Conservation (phyloP, 2,329 filamentous ascomycete species). For the Fusarium sp. region DNA sequence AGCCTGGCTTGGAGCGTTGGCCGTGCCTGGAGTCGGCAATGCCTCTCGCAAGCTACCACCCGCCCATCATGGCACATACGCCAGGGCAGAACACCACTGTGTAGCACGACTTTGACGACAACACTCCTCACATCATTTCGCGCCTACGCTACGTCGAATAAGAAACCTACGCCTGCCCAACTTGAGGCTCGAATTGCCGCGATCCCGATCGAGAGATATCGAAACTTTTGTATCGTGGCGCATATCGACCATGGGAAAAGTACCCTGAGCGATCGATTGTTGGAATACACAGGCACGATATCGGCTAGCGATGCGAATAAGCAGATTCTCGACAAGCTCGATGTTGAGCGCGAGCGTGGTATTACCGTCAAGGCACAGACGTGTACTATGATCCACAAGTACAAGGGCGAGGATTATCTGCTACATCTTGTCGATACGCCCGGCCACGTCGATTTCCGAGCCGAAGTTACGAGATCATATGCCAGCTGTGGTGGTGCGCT, state of each 20-base stretch:
- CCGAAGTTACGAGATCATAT: slow-evolving; percentile 95
- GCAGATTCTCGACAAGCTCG: slow-evolving; percentile 96
- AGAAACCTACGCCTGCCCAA: slow-evolving; percentile 52
- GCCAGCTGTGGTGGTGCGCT: slow-evolving; percentile 94
- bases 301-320: slow-evolving; percentile 84
- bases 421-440: slow-evolving; percentile 97
- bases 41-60: slow-evolving; percentile 42
- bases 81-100: slow-evolving; percentile 18
- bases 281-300: slow-evolving; percentile 96
- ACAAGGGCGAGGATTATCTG: slow-evolving; percentile 88
- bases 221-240: slow-evolving; percentile 98
- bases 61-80: slow-evolving; percentile 34
- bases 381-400: slow-evolving; percentile 95
- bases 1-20: slow-evolving; percentile 54
- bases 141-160: slow-evolving; percentile 18
- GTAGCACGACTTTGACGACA: not conserved
- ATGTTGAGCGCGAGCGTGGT: slow-evolving; percentile 94
- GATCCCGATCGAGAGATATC: slow-evolving; percentile 82
- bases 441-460: slow-evolving; percentile 96
- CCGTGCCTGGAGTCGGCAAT: slow-evolving; percentile 55
- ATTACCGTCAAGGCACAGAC: slow-evolving; percentile 99
- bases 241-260: slow-evolving; percentile 99
- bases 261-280: slow-evolving; percentile 89
- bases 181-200: slow-evolving; percentile 70
- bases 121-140: slow-evolving; percentile 5